Base-by-base conservation (phyloP, 176 grass and related monocot genomes). In the Cenchrus purpureus region DNA sequence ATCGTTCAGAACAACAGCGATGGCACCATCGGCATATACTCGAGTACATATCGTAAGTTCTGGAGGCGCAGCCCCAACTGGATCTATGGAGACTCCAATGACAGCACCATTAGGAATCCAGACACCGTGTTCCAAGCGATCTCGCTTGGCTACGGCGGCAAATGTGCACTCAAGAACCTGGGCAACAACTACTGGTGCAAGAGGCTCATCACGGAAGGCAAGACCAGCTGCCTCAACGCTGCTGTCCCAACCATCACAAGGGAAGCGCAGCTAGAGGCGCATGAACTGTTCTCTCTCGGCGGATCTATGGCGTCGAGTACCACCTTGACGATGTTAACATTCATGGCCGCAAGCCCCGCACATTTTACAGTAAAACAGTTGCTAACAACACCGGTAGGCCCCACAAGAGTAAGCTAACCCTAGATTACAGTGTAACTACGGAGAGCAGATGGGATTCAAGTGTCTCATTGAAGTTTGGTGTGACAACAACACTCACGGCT, bases 101-200 rank as follows among this genome's bases (percentile, higher is more conserved):
- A 60, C 37, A 45, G 10, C 8, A 55, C 0, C 4, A 5, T 0
- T 15, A 20, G 2, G 0, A 4, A 68, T 1, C 5, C 0, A 15
- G 46, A 40, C 63, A 37, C 62, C 6, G 4, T 40, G 13, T 80
- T 80, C 29, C 6, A 8, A 16, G 78, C 2, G 0, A 0, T 80
- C 17, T 6, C 0, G 6, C 0, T 25, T 1, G 8, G 1, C 12
- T 4, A 4, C 3, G 8, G 0, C 20, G 8, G 8, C 31, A 46
- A n/a, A 11, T 14, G n/a, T 28, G 79, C 65, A 3, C 79, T 81
- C 0, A 10, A 3, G 7, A 81, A 81, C 20, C 63, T 69, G 6
- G 79, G 64, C 48, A 81, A 81, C 19, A 43, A 44, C 32, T 1
- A 42, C 11, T 81, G 10, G 6, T 69, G 79, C 19, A 68, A 5